Percentiles rank a stretch among this genome's conserved stretches.
These are phyloP conservation scores for Roridomyces roridus DNA, from an alignment of 768 basidiomycete species.

Conservation along the genomic window DNA sequence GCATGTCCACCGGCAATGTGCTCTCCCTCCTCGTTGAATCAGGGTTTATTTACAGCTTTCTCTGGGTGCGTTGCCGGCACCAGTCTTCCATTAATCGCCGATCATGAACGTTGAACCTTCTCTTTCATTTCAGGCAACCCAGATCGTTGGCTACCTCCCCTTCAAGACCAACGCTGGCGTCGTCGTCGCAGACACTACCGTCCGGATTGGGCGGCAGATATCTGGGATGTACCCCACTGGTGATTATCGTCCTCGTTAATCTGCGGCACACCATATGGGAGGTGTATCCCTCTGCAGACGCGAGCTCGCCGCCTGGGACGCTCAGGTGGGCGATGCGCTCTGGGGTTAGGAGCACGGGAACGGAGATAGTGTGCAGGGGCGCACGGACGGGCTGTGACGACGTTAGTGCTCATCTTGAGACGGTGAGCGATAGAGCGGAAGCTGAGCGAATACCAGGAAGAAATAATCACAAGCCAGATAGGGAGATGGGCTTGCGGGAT, in stretches of 20 bases:
- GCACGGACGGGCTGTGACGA: too few relatives aligned
- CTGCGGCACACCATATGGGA: constrained; percentile 11
- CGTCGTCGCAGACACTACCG: neutral
- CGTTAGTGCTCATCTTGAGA: too few relatives aligned
- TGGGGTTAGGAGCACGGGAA: too few relatives aligned
- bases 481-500: too few relatives aligned
- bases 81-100: too few relatives aligned
- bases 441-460: too few relatives aligned
- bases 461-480: too few relatives aligned
- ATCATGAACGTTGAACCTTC: neutral
- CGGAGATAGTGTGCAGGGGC: too few relatives aligned
- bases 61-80: constrained; percentile 6
- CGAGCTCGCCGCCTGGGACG: neutral
- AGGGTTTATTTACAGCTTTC: constrained; percentile 11
- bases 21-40: constrained; percentile 11
- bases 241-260: constrained; percentile 12
- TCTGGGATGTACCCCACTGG: constrained; percentile 11
- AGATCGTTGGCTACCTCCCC: constrained; percentile 3
- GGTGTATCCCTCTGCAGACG: neutral
- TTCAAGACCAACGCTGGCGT: neutral
- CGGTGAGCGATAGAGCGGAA: too few relatives aligned
- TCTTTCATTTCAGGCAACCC: neutral
- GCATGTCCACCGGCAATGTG: constrained; percentile 4
- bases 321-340: too few relatives aligned
- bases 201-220: constrained; percentile 1